Conservation (phyloP, 108 stramenopile species). For the Aureococcus anophagefferens region DNA sequence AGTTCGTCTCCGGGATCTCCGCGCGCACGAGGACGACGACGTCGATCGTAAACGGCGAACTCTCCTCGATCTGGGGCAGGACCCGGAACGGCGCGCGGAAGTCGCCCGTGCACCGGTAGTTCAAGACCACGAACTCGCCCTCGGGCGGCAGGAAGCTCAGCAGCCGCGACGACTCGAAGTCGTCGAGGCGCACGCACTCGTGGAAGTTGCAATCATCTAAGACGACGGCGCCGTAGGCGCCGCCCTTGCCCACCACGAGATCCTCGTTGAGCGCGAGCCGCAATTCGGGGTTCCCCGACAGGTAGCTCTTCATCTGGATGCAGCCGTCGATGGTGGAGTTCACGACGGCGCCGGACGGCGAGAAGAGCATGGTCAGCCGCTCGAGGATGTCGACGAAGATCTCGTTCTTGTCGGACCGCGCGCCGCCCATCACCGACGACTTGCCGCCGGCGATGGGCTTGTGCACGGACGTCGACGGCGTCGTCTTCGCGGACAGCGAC, state of each 20-base stretch:
- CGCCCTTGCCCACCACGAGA: slow-evolving; percentile 73
- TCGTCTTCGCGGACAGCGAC: slow-evolving; percentile 11
- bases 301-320: slow-evolving; percentile 88
- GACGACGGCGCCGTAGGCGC: slow-evolving; percentile 59
- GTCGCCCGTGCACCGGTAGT: slow-evolving; percentile 90
- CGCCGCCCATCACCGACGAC: neutral
- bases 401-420: slow-evolving; percentile 71
- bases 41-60: slow-evolving; percentile 75
- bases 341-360: slow-evolving; percentile 88
- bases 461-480: neutral
- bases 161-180: slow-evolving; percentile 78
- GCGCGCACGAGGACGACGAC: slow-evolving; percentile 75
- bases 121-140: slow-evolving; percentile 96
- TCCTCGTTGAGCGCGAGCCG: slow-evolving; percentile 95
- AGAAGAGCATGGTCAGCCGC: slow-evolving; percentile 93
- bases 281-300: slow-evolving; percentile 93
- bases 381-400: slow-evolving; percentile 99
- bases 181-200: slow-evolving; percentile 88
- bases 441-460: neutral
- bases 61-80: slow-evolving; percentile 86
- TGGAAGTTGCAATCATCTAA: slow-evolving; percentile 98
- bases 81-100: slow-evolving; percentile 94
- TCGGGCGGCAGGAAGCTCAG: slow-evolving; percentile 93
- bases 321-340: slow-evolving; percentile 97
- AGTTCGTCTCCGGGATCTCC: slow-evolving; percentile 89